Conservation (phyloP, 495 filamentous ascomycete species). For the Hypoxylon fragiforme region DNA sequence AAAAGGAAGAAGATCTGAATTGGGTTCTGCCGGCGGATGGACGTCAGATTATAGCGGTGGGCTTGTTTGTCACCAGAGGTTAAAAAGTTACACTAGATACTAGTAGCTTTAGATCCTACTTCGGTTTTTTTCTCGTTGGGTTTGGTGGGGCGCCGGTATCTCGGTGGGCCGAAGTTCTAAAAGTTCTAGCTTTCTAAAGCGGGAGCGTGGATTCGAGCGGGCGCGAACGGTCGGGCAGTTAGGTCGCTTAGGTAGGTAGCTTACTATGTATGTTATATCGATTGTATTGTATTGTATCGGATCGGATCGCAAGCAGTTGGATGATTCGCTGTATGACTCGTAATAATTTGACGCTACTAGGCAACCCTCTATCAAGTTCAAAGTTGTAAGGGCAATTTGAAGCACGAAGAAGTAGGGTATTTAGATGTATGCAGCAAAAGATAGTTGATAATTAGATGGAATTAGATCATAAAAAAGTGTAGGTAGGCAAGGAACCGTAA, state of each 20-base stretch:
- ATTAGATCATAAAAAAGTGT: no score
- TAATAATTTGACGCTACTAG: constrained; percentile 19
- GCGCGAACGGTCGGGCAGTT: no score
- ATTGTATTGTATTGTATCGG: no score
- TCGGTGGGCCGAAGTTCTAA: constrained; percentile 25
- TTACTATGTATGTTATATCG: no score
- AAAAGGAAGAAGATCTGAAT: background rate
- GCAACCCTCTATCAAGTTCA: no score
- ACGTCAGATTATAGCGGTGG: constrained; percentile 16
- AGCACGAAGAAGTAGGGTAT: no score
- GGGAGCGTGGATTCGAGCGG: no score
- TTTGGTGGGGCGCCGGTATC: constrained; percentile 31
- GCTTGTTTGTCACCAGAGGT: background rate
- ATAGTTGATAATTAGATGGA: no score
- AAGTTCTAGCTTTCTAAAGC: background rate
- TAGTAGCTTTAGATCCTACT: constrained; percentile 18
- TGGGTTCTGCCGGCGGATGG: background rate
- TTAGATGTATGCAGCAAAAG: no score
- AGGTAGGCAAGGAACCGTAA: no score
- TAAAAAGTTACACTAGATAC: background rate
- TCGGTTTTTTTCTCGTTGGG: constrained; percentile 29
- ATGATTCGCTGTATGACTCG: constrained; percentile 14
- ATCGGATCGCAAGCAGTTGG: constrained; percentile 5
- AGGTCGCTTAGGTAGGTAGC: no score
- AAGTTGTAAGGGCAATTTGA: no score